phyloP scores from a whole-genome alignment of 2,329 filamentous ascomycete genomes.

The Stemphylium lycopersici region DNA sequence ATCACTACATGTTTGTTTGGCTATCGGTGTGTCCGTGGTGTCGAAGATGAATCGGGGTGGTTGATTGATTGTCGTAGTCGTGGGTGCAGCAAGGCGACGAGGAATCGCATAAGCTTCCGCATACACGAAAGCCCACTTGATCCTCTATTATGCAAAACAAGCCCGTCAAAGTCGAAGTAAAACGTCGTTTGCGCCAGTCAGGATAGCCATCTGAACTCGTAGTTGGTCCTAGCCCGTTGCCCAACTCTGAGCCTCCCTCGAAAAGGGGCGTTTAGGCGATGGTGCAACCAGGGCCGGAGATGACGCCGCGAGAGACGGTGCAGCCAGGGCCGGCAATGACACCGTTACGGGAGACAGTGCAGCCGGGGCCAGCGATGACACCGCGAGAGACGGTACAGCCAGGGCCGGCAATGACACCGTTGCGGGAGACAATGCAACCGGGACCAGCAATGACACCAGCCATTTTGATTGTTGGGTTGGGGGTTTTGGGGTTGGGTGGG shows the following conservation, averaged over 20 bases:
- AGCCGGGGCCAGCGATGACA: not conserved
- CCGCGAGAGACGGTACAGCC: not conserved
- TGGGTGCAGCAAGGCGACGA: too few relatives aligned
- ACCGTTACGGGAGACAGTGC: not conserved
- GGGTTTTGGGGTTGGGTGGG: not conserved
- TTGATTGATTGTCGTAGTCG: too few relatives aligned
- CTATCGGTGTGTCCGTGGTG: too few relatives aligned
- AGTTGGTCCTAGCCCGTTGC: too few relatives aligned
- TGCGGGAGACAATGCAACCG: not conserved
- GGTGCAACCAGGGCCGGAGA: not conserved
- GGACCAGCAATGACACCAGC: not conserved
- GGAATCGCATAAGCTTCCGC: too few relatives aligned
- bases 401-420: not conserved
- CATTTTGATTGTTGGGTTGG: not conserved
- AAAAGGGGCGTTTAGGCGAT: not conserved
- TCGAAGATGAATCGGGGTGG: too few relatives aligned
- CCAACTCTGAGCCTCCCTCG: not conserved
- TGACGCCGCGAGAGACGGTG: not conserved
- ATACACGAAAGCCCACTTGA: too few relatives aligned
- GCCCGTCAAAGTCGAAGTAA: too few relatives aligned
- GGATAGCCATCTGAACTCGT: too few relatives aligned
- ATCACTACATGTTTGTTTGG: too few relatives aligned
- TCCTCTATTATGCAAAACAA: too few relatives aligned
- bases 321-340: not conserved
- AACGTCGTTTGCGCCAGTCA: too few relatives aligned